phyloP scores from a whole-genome alignment of 768 basidiomycete species.

The Dacryopinax spathularia region DNA sequence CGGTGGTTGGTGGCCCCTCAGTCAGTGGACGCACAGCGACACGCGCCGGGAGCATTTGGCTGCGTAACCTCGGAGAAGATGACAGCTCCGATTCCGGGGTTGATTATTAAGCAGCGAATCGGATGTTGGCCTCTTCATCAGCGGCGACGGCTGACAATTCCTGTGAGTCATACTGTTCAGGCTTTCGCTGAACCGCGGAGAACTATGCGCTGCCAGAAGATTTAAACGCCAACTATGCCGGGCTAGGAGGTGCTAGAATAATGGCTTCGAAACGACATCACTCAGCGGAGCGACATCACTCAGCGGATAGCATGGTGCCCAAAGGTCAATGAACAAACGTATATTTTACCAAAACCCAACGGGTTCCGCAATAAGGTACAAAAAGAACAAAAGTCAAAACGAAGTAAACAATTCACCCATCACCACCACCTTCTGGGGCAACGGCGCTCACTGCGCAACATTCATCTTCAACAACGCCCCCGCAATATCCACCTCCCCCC shows the following conservation, averaged over 20 bases:
- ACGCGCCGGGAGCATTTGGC: not conserved
- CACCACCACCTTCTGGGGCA: not conserved
- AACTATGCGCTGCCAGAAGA: too few relatives aligned
- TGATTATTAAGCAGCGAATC: not conserved
- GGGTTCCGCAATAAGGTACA: conserved; percentile 3
- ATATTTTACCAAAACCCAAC: not conserved
- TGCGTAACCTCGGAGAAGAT: not conserved
- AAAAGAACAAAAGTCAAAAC: not conserved
- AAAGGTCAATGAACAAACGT: not conserved
- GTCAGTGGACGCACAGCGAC: too few relatives aligned
- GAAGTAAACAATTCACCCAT: too few relatives aligned
- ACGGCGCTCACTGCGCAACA: conserved; percentile 21
- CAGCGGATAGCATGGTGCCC: too few relatives aligned
- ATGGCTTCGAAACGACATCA: too few relatives aligned
- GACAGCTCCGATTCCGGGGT: not conserved
- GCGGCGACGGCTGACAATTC: too few relatives aligned
- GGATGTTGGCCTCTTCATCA: too few relatives aligned
- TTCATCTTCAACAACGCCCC: conserved; percentile 87
- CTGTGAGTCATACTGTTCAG: not conserved
- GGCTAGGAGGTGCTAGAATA: too few relatives aligned
- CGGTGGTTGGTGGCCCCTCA: too few relatives aligned
- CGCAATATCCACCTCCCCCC: conserved; percentile 79
- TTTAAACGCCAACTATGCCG: too few relatives aligned
- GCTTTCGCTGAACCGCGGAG: too few relatives aligned
- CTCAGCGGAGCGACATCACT: too few relatives aligned